Base-by-base conservation (phyloP, 768 basidiomycete species). In the Lactarius tabidus region DNA sequence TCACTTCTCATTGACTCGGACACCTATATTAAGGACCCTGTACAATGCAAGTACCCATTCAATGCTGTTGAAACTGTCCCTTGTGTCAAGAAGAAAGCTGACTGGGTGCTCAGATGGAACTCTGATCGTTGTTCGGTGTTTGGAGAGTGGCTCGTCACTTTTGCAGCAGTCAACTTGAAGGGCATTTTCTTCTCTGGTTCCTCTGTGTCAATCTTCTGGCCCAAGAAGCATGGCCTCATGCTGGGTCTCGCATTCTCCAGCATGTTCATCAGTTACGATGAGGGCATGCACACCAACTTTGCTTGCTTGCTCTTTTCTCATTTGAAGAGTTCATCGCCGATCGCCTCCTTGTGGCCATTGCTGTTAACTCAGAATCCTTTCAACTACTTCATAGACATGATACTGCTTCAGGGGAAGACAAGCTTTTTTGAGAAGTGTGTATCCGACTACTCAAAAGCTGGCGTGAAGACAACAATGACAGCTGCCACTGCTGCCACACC, bases 151-250 rank as follows among this genome's bases (percentile, higher is more conserved):
- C 79, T 98, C 4, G 82, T 98, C 54, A 95, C 95, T 2, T 97
- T 98, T 71, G 94, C 95, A 8, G 93, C 94, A 1, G 94, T 98
- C 20, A 95, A n/a, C n/a, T n/a, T n/a, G n/a, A n/a, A 98, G 74
- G 95, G 95, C 36, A 91, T 98, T 60, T 98, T 98, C 80, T 98
- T 98, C 77, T 95, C 93, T 0, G 94, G 91, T 6, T 91, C 90
- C 1, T 95, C 95, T 69, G 93, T 95, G 0, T 85, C 92, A 51
- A 94, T 98, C 70, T 97, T 97, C 76, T 97, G 95, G 95, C 72
- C 97, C 67, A 97, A 97, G 85, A 97, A 97, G 78, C 86, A 95
- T 9, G 95, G 95, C 8, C 81, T 98, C n/a, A 95, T 97, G 94
- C 93, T 95, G 33, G 95, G 95, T 26, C 80, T 98, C 31, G 95